These are phyloP conservation scores for Parsonsia alboflavescens DNA, from an alignment of 257 asterid genomes.

Conservation along the genomic window DNA sequence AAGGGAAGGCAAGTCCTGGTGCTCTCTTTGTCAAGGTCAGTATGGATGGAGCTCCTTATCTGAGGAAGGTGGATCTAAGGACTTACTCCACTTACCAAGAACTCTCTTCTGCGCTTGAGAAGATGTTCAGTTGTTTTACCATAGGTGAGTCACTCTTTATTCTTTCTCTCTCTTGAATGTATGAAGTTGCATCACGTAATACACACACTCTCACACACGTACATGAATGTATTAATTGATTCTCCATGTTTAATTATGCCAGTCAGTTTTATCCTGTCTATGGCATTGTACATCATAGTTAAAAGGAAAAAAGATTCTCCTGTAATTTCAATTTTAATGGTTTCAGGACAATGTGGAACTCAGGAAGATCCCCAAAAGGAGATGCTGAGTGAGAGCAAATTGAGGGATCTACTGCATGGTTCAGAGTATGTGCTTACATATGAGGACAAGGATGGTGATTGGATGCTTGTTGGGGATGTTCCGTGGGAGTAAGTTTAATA, in stretches of 20 bases:
- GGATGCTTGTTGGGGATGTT: conserved; percentile 38
- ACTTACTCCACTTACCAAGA: conserved; percentile 60
- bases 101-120: conserved; percentile 79
- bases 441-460: conserved; percentile 38
- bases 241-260: background rate
- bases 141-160: conserved; percentile 26
- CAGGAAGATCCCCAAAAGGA: conserved; percentile 48
- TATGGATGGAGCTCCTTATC: conserved; percentile 94
- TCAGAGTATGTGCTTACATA: conserved; percentile 40
- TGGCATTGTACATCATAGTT: background rate
- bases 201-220: too few relatives aligned
- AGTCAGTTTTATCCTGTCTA: background rate
- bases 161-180: background rate
- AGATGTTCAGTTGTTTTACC: conserved; percentile 83
- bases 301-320: background rate
- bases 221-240: background rate
- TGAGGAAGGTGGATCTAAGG: conserved; percentile 82
- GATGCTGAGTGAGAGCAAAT: conserved; percentile 30
- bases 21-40: conserved; percentile 81
- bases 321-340: background rate
- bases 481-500: conserved; percentile 32
- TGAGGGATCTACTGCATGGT: conserved; percentile 47
- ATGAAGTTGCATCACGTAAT: background rate
- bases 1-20: conserved; percentile 67
- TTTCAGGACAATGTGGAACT: conserved; percentile 58